These are phyloP conservation scores for Talaromyces sp. DNA, from an alignment of 2,329 filamentous ascomycete species.

Conservation along the genomic window DNA sequence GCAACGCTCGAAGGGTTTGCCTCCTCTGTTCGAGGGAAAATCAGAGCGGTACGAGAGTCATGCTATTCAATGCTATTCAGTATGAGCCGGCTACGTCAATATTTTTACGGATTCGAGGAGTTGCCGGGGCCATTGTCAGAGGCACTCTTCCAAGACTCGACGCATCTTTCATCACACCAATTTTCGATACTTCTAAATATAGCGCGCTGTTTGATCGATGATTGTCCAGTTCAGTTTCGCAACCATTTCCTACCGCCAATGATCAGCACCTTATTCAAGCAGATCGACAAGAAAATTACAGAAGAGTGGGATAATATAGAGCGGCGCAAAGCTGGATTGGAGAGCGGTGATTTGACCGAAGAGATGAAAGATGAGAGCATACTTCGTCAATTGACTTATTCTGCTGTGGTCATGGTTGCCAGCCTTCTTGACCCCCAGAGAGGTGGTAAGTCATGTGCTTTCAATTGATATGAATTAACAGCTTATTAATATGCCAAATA, in stretches of 20 bases:
- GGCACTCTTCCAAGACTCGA: conserved; percentile 76
- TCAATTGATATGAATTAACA: neutral
- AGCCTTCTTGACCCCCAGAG: conserved; percentile 74
- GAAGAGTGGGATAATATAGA: conserved; percentile 79
- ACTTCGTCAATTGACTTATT: conserved; percentile 84
- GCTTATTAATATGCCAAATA: neutral
- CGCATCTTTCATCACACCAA: conserved; percentile 83
- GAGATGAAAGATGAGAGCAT: conserved; percentile 99
- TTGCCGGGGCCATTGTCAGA: conserved; percentile 77
- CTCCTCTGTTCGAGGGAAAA: conserved; percentile 82
- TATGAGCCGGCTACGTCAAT: conserved; percentile 77
- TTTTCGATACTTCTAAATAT: conserved; percentile 89
- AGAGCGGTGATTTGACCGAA: conserved; percentile 75
- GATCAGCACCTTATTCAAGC: conserved; percentile 72
- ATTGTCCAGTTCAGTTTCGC: conserved; percentile 76
- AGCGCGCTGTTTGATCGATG: conserved; percentile 81
- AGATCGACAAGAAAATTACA: conserved; percentile 82
- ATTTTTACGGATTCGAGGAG: conserved; percentile 86
- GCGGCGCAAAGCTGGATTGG: conserved; percentile 52
- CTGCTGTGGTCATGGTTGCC: conserved; percentile 85
- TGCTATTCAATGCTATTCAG: conserved; percentile 93
- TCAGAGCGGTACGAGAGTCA: conserved; percentile 85
- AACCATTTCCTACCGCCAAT: conserved; percentile 79
- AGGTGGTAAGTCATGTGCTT: conserved; percentile 47
- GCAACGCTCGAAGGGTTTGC: conserved; percentile 87